Percentiles rank a stretch among this genome's conserved stretches.
Evolutionary conservation across 371 early-diverging fungal genomes (phyloP).

Genomic region (Mortierella sp.): DNA sequence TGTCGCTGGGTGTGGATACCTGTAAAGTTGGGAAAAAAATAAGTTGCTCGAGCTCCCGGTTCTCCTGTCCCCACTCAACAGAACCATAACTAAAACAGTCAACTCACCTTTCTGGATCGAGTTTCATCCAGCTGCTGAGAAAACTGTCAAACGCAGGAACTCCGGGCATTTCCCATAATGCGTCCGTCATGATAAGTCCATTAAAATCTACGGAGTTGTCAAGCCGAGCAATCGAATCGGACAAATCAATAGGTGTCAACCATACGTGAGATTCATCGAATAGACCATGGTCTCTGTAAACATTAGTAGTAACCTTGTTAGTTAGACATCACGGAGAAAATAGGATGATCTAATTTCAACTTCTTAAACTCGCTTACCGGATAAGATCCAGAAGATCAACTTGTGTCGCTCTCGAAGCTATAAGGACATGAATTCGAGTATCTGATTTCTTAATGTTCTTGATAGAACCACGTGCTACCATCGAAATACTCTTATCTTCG

Average conservation of each 20-base stretch:
- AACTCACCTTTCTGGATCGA: conserved; percentile 62
- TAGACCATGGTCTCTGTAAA: conserved; percentile 19
- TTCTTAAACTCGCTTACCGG: conserved; percentile 27
- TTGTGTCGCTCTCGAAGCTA: conserved; percentile 18
- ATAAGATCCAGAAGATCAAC: conserved; percentile 17
- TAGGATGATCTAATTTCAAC: no score
- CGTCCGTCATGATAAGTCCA: conserved; percentile 50
- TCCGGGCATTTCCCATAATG: conserved; percentile 55
- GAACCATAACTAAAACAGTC: not conserved
- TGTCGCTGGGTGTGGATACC: conserved; percentile 49
- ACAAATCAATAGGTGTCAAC: conserved; percentile 39
- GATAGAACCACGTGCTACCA: conserved; percentile 1
- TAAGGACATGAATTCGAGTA: conserved; percentile 38
- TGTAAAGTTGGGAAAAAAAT: conserved; percentile 42
- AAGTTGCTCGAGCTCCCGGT: not conserved
- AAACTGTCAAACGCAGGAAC: conserved; percentile 64
- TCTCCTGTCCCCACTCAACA: no score
- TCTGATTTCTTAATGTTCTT: conserved; percentile 19
- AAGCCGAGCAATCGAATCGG: conserved; percentile 23
- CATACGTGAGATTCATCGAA: conserved; percentile 30
- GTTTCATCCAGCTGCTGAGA: conserved; percentile 59
- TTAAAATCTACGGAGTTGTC: conserved; percentile 25
- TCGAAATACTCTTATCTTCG: not conserved
- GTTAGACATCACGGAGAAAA: no score
- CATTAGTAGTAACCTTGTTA: not conserved